Base-by-base conservation (phyloP, 768 basidiomycete species). In the Mycena maculata region DNA sequence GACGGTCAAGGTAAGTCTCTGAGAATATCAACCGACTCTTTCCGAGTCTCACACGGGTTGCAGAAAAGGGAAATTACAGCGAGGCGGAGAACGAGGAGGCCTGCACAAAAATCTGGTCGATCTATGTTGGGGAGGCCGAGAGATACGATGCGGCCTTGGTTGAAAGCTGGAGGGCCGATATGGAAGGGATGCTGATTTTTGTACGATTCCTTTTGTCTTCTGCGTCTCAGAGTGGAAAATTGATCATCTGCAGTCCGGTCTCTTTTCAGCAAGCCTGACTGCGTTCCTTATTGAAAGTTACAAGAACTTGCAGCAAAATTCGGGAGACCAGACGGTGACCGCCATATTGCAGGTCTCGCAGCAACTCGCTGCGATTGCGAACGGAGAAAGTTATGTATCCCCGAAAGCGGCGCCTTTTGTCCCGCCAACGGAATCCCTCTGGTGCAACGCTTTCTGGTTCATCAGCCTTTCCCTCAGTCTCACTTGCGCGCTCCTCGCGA, bases 271-370 rank as follows among this genome's bases (percentile, higher is more conserved):
- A 1, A 65, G 47, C 23, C 23, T 65, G 15, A 65, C 64, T 4
- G 64, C 57, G 6, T 65, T 66, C 39, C 22, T 66, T 23, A 59
- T 66, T 16, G 65, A 66, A 31, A 65, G 64, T 31, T 65, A 65
- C 33, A 30, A 42, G 16, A 59, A 4, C 41, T 47, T 65, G 1
- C 49, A 53, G 49, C 58, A 57, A 8, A 39, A 30, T 41, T 38
- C 55, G 16, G 56, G 38, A 5, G 57, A 59, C 11, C 38, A 42
- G 7, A 50, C 36, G 15, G 54, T 65, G 4, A 25, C 30, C 4
- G 36, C 48, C 12, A 28, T 65, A 25, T 15, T n/a, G 7, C 58
- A 59, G 25, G 18, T 59, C 6, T 58, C 55, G 3, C 20, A 23
- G 16, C 62, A 54, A 28, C 52, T 45, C n/a, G 30, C 60, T 25